Conservation (phyloP, 2,329 filamentous ascomycete species). For the Talaromyces funiculosus region DNA sequence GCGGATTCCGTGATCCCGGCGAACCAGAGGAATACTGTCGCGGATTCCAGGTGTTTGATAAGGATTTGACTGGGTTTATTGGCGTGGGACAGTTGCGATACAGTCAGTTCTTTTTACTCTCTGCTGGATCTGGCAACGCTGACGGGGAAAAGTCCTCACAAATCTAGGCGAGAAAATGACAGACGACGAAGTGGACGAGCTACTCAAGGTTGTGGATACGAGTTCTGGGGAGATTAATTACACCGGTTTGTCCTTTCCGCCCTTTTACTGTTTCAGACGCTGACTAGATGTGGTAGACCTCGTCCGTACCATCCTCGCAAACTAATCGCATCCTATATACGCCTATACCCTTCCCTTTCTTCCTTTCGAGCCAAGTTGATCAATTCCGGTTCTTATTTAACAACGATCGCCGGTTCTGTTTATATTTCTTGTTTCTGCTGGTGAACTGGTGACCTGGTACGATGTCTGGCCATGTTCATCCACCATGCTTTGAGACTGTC, state of each 20-base stretch:
- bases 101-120: conserved; percentile 37
- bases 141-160: conserved; percentile 87
- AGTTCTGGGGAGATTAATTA: conserved; percentile 97
- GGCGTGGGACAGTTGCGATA: conserved; percentile 97
- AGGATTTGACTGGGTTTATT: conserved; percentile 97
- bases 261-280: background rate
- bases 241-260: conserved; percentile 58
- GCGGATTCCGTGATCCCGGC: conserved; percentile 95
- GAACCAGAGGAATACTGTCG: conserved; percentile 98
- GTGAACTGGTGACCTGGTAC: background rate
- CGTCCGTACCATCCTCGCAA: conserved; percentile 79
- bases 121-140: no score
- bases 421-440: conserved; percentile 9
- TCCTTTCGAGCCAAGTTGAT: background rate
- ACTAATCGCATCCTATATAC: conserved; percentile 46
- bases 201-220: conserved; percentile 96
- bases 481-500: background rate
- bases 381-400: background rate
- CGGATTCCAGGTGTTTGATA: conserved; percentile 98
- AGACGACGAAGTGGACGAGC: conserved; percentile 96
- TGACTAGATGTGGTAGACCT: conserved; percentile 52
- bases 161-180: conserved; percentile 99
- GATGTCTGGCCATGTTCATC: background rate
- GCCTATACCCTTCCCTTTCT: background rate
- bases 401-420: conserved; percentile 6